A percentile compares a stretch with the other conserved stretches of the same genome.
Evolutionary conservation across 257 asterid species (phyloP).

Genomic region (Solanum sitiens): DNA sequence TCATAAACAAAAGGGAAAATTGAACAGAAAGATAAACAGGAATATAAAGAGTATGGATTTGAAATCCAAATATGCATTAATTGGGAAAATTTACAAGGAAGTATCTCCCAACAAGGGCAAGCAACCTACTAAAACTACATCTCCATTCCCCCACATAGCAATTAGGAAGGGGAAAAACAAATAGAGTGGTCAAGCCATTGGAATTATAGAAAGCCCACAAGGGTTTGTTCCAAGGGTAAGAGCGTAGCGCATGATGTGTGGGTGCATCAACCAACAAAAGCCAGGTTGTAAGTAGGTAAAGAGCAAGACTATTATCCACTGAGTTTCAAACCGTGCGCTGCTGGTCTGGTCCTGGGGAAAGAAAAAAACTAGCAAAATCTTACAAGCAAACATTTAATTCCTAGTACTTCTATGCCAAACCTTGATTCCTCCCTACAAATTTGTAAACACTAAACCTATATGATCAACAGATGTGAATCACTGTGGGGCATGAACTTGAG

Average conservation of each 20-base stretch:
- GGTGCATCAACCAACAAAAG: neutral
- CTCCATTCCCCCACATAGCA: neutral
- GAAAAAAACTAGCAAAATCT: conserved; percentile 4
- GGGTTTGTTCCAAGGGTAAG: neutral
- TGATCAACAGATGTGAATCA: conserved; percentile 4
- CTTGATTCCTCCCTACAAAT: conserved; percentile 4
- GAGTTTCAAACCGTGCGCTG: neutral
- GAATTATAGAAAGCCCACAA: neutral
- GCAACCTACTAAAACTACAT: neutral
- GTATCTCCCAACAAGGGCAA: neutral
- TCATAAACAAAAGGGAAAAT: neutral
- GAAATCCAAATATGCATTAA: neutral
- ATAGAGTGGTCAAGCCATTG: neutral
- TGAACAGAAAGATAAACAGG: neutral
- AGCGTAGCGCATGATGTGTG: neutral
- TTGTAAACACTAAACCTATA: conserved; percentile 15
- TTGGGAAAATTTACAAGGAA: neutral
- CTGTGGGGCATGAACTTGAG: conserved; percentile 7
- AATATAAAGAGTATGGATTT: neutral
- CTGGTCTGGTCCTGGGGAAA: neutral
- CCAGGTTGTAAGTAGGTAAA: neutral
- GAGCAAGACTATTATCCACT: neutral
- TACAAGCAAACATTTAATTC: conserved; percentile 19
- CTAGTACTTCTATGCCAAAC: conserved; percentile 9
- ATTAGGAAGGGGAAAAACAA: neutral